Conservation (phyloP, 768 basidiomycete genomes). For the Guyanaporus albipodus region DNA sequence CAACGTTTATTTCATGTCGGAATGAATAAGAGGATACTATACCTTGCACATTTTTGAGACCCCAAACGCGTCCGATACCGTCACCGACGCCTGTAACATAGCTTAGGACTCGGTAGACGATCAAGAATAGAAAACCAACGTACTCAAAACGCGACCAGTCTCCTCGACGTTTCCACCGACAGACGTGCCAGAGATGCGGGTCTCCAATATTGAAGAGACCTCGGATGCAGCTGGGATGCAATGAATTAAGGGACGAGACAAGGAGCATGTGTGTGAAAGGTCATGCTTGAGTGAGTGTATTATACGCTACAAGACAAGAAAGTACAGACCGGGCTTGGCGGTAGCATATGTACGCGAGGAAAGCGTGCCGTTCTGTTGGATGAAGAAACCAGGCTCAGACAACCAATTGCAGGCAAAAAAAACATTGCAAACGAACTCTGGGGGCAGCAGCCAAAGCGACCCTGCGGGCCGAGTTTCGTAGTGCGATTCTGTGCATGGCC, state of each 20-base stretch:
- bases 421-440: constrained; percentile 44
- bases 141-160: constrained; percentile 98
- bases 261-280: constrained; percentile 13
- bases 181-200: constrained; percentile 90
- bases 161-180: constrained; percentile 96
- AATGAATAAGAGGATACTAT: constrained; percentile 14
- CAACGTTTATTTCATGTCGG: constrained; percentile 1
- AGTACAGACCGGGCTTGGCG: constrained; percentile 86
- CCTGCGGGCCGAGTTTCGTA: constrained; percentile 80
- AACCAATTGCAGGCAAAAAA: constrained; percentile 7
- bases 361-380: constrained; percentile 39
- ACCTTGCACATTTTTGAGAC: constrained; percentile 98
- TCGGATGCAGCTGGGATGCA: constrained; percentile 85
- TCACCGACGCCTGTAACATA: constrained; percentile 84
- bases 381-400: constrained; percentile 8
- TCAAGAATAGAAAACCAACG: constrained; percentile 30
- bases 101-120: constrained; percentile 6
- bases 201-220: constrained; percentile 98
- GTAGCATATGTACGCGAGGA: constrained; percentile 89
- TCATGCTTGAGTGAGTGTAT: constrained; percentile 5
- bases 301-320: background rate
- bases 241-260: constrained; percentile 18
- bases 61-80: constrained; percentile 99
- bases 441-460: constrained; percentile 64
- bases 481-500: constrained; percentile 80